Conservation (phyloP, 192 early-diverging fungal species). For the Phlyctochytrium bullatum region DNA sequence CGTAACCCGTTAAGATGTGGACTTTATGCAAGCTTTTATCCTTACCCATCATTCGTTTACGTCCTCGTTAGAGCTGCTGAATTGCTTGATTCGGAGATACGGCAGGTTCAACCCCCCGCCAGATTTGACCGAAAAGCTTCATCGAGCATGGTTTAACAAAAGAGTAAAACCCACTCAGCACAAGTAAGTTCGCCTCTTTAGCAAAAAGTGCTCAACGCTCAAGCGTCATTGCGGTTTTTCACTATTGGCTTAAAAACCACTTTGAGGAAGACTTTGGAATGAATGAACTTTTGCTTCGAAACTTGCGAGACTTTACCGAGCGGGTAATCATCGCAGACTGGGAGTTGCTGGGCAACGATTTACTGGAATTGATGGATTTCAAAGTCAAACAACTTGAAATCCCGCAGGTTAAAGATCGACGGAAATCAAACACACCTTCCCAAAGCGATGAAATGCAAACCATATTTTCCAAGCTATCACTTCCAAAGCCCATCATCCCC, state of each 20-base stretch:
- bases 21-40: conserved; percentile 37
- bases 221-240: conserved; percentile 39
- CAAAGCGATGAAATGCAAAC: too few species aligned
- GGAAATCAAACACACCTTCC: too few species aligned
- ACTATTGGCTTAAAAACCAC: conserved; percentile 42
- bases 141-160: conserved; percentile 39
- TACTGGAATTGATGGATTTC: too few species aligned
- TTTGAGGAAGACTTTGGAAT: conserved; percentile 54
- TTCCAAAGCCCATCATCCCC: too few species aligned
- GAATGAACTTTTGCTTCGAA: conserved; percentile 39
- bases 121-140: conserved; percentile 38
- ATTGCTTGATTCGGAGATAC: conserved; percentile 41
- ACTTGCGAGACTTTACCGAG: conserved; percentile 48
- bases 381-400: conserved; percentile 32
- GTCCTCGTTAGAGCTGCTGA: conserved; percentile 47
- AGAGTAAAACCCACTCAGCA: conserved; percentile 45
- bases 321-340: conserved; percentile 38
- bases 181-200: conserved; percentile 18
- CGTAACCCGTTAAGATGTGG: conserved; percentile 31
- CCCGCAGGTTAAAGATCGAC: too few species aligned
- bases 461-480: too few species aligned
- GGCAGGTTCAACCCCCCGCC: conserved; percentile 38
- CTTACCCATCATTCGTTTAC: conserved; percentile 61
- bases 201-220: neutral
- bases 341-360: conserved; percentile 28